Percentiles rank a stretch among this genome's conserved stretches.
Evolutionary conservation across 1,284 basidiomycete genomes (phyloP).

Genomic region (Cystobasidiaceae sp.): DNA sequence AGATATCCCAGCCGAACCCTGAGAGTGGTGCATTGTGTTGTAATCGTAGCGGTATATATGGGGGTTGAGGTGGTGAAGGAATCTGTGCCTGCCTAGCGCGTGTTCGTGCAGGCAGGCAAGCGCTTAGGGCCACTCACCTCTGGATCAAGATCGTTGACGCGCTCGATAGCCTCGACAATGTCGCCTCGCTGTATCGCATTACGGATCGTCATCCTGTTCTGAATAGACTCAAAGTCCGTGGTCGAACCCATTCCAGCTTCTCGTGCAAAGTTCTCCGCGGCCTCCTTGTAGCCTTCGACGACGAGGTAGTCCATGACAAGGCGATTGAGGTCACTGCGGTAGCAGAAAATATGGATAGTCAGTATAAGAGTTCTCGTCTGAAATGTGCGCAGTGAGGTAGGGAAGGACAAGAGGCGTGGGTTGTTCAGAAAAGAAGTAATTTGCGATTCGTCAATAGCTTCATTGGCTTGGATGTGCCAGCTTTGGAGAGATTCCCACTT

Average conservation of each 20-base stretch:
- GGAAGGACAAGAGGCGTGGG: not conserved
- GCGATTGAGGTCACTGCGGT: constrained; percentile 75
- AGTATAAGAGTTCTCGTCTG: too few species aligned
- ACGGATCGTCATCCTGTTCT: constrained; percentile 87
- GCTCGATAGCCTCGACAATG: constrained; percentile 85
- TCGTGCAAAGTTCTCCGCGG: constrained; percentile 85
- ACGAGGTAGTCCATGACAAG: constrained; percentile 98
- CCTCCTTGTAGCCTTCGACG: constrained; percentile 93
- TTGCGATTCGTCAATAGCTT: constrained; percentile 49
- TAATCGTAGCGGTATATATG: constrained; percentile 35
- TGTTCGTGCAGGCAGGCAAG: too few species aligned
- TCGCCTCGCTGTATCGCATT: constrained; percentile 90
- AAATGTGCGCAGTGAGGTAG: too few species aligned
- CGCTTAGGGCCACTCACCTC: constrained; percentile 82
- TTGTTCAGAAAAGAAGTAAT: constrained; percentile 51
- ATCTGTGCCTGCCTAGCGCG: too few species aligned
- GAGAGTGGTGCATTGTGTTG: constrained; percentile 88
- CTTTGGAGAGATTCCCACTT: constrained; percentile 58
- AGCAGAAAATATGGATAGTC: not conserved
- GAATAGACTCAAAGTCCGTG: constrained; percentile 85
- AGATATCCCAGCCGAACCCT: too few species aligned
- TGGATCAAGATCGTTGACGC: constrained; percentile 91
- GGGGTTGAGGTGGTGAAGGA: too few species aligned
- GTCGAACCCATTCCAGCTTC: constrained; percentile 70
- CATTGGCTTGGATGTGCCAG: constrained; percentile 45